A percentile compares a stretch with the other conserved stretches of the same genome.
phyloP scores from a whole-genome alignment of 768 basidiomycete genomes.

The Phlegmacium glaucopus region DNA sequence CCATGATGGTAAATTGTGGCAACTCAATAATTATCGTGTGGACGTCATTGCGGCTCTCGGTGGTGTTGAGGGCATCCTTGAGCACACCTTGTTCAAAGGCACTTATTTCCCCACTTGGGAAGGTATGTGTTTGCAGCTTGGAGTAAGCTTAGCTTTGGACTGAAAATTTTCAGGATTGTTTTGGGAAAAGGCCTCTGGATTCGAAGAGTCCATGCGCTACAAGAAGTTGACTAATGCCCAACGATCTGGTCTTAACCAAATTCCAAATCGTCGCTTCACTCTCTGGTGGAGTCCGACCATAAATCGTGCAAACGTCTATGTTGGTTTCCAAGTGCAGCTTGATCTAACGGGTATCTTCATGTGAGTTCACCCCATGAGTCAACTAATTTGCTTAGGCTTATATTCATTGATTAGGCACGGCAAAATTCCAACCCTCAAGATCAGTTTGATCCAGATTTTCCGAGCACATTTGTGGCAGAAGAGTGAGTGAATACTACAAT shows the following conservation, averaged over 20 bases:
- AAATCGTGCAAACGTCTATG: slow-evolving; percentile 98
- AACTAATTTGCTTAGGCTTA: not conserved
- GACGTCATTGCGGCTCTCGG: slow-evolving; percentile 98
- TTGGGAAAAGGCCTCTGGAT: slow-evolving; percentile 98
- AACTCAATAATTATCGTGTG: slow-evolving; percentile 96
- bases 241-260: slow-evolving; percentile 95
- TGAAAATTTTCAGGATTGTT: slow-evolving; percentile 58
- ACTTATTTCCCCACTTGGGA: slow-evolving; percentile 99
- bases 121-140: slow-evolving; percentile 40
- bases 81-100: slow-evolving; percentile 96
- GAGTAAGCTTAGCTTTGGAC: not conserved
- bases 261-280: slow-evolving; percentile 98
- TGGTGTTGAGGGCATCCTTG: slow-evolving; percentile 94
- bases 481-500: slow-evolving; percentile 56
- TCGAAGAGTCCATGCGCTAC: slow-evolving; percentile 95
- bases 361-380: slow-evolving; percentile 29
- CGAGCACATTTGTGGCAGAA: slow-evolving; percentile 99
- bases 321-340: slow-evolving; percentile 99
- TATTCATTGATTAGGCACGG: slow-evolving; percentile 64
- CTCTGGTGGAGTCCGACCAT: slow-evolving; percentile 99
- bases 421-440: slow-evolving; percentile 97
- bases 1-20: slow-evolving; percentile 95
- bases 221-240: slow-evolving; percentile 98
- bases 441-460: slow-evolving; percentile 99
- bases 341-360: slow-evolving; percentile 98